Base-by-base conservation (phyloP, 306 rosid genomes). In the Corylus heterophylla region DNA sequence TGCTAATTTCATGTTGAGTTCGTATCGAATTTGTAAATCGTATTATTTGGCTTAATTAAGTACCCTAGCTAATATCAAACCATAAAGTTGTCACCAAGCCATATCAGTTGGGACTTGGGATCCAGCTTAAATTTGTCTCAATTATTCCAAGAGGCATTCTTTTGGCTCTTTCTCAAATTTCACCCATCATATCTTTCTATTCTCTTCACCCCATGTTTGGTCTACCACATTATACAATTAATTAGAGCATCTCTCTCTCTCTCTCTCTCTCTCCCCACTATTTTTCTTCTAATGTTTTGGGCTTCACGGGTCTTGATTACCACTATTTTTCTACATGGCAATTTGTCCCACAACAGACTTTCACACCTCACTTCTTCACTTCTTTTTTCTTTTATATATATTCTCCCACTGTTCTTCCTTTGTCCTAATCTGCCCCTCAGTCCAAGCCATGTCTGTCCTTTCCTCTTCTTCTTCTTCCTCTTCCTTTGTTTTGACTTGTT, bases 251-350 rank as follows among this genome's bases (percentile, higher is more conserved):
- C 48, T 39, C 22, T 67, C 14, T 42, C 12, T 42, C 45, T 42
- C 42, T 39, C 6, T 39, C 44, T 42, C 35, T 39, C 37, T 17
- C 45, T 9, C 13, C 29, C 10, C 31, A 9, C 3, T 0, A 9
- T 11, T 10, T 25, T 58, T 22, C 22, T 8, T 17, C 22, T 59
- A 5, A 9, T 5, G 37, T 27, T 66, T 73, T 69, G 63, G 70
- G 78, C 73, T 79, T 94, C 98, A 92, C 97, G 98, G 96, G 97
- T 74, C 69, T 79, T 81, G 88, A 83, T 87, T 86, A 88, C 88
- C 85, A 54, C 39, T 72, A 51, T 72, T 79, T 69, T 63, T 84
- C 80, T 44, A 79, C 86, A 39, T 58, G 52, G 49, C 72, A 76
- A 54, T 44, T 81, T 80, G 82, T 78, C 80, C 78, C 63, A 59